Evolutionary conservation across 1,139 yeast genomes (phyloP), one percentile per base, ranked within the genome.

Genomic region (Suhomyces taliae): DNA sequence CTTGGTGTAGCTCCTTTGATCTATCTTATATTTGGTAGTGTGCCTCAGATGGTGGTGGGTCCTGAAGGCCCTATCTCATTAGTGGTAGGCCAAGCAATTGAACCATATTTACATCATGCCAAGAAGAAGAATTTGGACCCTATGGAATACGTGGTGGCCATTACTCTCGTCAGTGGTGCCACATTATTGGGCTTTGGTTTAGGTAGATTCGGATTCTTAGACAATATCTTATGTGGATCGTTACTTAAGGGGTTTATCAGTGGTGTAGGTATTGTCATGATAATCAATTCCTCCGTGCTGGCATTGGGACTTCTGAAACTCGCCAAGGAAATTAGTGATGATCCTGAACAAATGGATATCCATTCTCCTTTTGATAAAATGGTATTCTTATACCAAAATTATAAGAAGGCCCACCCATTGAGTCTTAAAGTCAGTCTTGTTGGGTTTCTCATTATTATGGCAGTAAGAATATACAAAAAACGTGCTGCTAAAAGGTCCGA

Each of bases 31-130:
- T 79, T 91, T 60, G 98, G 99, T 0, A 85, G 96, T 26, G 97
- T 90, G 1, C 98, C 98, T 0, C 95, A 87, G 60, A 88, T 93
- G 96, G 87, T 91, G 46, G 96, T 91, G 7, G 98, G 98, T 0
- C 99, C 99, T 0, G 99, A 93, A 61, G 95, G 93, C 8, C 96
- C 98, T 1, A 87, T 91, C 29, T 87, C 96, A 1, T 74, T 93
- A 61, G 86, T 93, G 37, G 89, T 93, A 3, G 98, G 98, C 3
- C 96, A 90, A 61, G 90, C 95, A 0, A 85, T 90, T n/a, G 90
- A 87, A 52, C 83, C 87, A 10, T 62, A 78, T 2, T 56, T 82
- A 36, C 83, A 79, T 46, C 88, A 85, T 57, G 65, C 76, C 42
- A 62, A 67, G 37, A 62, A 66, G 37, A 64, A 71, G 11, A 55